Conservation (phyloP, 305 asterid species). For the Fraxinus sp. region DNA sequence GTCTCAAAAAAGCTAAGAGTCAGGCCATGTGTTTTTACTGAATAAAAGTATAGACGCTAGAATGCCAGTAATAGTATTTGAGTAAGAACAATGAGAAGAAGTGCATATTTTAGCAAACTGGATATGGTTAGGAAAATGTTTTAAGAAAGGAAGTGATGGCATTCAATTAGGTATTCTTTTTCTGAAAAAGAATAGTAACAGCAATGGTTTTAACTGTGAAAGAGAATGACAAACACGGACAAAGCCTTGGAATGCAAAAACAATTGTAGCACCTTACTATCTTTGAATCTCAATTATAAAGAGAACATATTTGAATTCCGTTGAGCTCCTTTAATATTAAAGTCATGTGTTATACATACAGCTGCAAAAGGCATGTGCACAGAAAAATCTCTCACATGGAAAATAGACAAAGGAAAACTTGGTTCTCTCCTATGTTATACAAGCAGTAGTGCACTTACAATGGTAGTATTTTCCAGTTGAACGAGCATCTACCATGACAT, state of each 20-base stretch:
- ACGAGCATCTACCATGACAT: constrained; percentile 97
- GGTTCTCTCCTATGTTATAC: neutral
- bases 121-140: neutral
- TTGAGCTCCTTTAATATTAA: neutral
- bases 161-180: neutral
- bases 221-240: neutral
- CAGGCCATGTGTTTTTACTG: neutral
- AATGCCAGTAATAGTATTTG: neutral
- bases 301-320: neutral
- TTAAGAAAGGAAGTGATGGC: neutral
- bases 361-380: neutral
- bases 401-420: neutral
- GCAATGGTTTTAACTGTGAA: neutral
- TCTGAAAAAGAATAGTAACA: neutral
- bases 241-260: neutral
- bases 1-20: neutral
- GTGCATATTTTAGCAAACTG: neutral
- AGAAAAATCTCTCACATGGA: neutral
- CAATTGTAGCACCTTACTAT: neutral
- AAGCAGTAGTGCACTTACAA: constrained; percentile 50
- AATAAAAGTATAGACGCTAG: neutral
- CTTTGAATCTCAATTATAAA: neutral
- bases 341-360: neutral
- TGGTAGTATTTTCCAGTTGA: constrained; percentile 98
- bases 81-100: neutral